Conservation (phyloP, 2,329 filamentous ascomycete genomes). For the Verticillium longisporum region DNA sequence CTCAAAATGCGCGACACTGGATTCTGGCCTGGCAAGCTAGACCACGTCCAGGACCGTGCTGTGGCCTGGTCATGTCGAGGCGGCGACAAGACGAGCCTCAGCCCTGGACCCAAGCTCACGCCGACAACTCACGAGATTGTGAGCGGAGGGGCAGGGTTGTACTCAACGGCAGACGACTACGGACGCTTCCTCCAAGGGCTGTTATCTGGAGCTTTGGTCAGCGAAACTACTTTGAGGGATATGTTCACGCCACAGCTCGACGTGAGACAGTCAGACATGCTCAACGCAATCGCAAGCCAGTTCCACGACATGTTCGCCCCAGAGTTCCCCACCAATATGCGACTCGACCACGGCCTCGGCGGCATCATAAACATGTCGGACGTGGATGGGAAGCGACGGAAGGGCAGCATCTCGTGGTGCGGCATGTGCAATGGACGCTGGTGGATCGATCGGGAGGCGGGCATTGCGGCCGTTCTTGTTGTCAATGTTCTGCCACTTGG, state of each 20-base stretch:
- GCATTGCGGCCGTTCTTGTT: slow-evolving; percentile 31
- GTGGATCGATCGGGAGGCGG: slow-evolving; percentile 31
- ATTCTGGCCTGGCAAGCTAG: slow-evolving; percentile 25
- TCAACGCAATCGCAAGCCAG: slow-evolving; percentile 11
- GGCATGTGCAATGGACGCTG: slow-evolving; percentile 34
- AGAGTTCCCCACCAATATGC: slow-evolving; percentile 25
- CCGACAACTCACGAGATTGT: slow-evolving; percentile 26
- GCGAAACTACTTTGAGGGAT: slow-evolving; percentile 18
- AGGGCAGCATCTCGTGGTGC: slow-evolving; percentile 36
- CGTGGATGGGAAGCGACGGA: slow-evolving; percentile 29
- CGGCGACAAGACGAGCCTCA: slow-evolving; percentile 13
- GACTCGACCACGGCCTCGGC: slow-evolving; percentile 29
- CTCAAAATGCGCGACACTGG: slow-evolving; percentile 27
- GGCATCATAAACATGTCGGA: slow-evolving; percentile 32
- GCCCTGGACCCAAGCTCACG: slow-evolving; percentile 9
- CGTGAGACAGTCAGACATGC: slow-evolving; percentile 17
- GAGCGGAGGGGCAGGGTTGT: slow-evolving; percentile 36
- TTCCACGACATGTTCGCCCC: slow-evolving; percentile 22
- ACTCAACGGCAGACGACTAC: slow-evolving; percentile 33
- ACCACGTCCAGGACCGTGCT: slow-evolving; percentile 16
- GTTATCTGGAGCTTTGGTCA: slow-evolving; percentile 22
- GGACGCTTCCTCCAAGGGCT: slow-evolving; percentile 24
- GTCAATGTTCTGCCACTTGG: slow-evolving; percentile 30
- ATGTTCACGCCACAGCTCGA: slow-evolving; percentile 35
- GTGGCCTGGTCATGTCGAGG: slow-evolving; percentile 14